Conservation (phyloP, 352 stramenopile genomes). For the Albugo candida region DNA sequence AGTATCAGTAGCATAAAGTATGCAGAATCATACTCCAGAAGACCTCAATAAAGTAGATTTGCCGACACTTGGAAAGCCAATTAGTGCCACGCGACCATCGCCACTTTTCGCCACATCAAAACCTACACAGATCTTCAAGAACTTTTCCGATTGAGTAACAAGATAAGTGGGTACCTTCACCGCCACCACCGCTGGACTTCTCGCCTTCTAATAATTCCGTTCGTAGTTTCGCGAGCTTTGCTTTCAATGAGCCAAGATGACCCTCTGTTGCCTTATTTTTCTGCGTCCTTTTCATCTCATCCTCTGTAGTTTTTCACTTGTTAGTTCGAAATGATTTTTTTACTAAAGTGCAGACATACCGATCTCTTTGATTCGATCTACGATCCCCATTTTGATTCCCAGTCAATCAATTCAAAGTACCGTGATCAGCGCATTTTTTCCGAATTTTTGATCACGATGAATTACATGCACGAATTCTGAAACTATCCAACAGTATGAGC, state of each 20-base stretch:
- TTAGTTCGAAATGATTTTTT: not conserved
- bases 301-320: conserved; percentile 25
- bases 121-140: conserved; percentile 16
- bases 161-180: conserved; percentile 27
- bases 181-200: conserved; percentile 48
- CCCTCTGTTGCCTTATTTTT: conserved; percentile 95
- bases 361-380: conserved; percentile 89
- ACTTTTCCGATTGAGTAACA: not conserved
- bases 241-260: conserved; percentile 90
- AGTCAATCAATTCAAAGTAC: no score
- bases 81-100: conserved; percentile 93
- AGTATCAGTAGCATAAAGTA: not conserved
- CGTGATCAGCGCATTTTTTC: no score
- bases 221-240: conserved; percentile 96
- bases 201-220: conserved; percentile 84
- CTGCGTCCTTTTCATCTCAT: conserved; percentile 94
- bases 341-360: conserved; percentile 18
- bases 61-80: conserved; percentile 84
- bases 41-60: conserved; percentile 77
- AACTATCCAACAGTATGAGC: no score
- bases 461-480: no score
- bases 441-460: no score
- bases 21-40: not conserved
- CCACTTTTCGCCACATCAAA: conserved; percentile 91
- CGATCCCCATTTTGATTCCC: conserved; percentile 62